These are phyloP conservation scores for Fomitopsis schrenkii DNA, from an alignment of 1,284 basidiomycete genomes.

Conservation along the genomic window DNA sequence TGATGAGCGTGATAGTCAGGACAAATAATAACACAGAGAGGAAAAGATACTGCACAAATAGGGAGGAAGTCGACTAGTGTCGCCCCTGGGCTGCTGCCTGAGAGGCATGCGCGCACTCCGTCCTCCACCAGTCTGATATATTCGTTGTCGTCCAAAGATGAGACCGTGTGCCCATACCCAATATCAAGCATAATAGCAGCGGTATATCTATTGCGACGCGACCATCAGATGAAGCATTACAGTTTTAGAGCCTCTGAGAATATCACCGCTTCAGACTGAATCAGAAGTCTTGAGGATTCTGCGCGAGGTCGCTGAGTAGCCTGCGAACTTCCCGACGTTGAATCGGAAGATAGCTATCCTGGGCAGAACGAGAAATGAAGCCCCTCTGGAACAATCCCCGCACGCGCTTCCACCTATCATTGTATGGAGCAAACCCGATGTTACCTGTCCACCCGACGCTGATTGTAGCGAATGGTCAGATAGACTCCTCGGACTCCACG, in stretches of 20 bases:
- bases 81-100: slow-evolving; percentile 20
- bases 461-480: background rate
- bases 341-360: slow-evolving; percentile 20
- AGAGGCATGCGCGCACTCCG: slow-evolving; percentile 14
- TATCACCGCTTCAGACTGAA: slow-evolving; percentile 21
- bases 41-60: slow-evolving; percentile 11
- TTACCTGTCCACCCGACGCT: slow-evolving; percentile 7
- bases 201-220: slow-evolving; percentile 14
- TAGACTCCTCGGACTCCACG: slow-evolving; percentile 18
- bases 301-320: slow-evolving; percentile 19
- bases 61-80: slow-evolving; percentile 26
- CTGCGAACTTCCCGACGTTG: slow-evolving; percentile 23
- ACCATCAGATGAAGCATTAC: background rate
- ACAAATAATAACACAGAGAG: background rate
- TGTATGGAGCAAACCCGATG: slow-evolving; percentile 21
- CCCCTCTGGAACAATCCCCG: slow-evolving; percentile 27
- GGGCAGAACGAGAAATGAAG: slow-evolving; percentile 16
- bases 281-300: slow-evolving; percentile 20
- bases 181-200: slow-evolving; percentile 19
- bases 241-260: background rate
- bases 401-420: slow-evolving; percentile 25
- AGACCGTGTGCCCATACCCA: slow-evolving; percentile 21
- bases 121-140: slow-evolving; percentile 18
- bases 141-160: slow-evolving; percentile 15
- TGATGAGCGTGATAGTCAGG: background rate